These are phyloP conservation scores for Gynostemma pentaphyllum DNA, from an alignment of 306 rosid genomes.

Conservation along the genomic window DNA sequence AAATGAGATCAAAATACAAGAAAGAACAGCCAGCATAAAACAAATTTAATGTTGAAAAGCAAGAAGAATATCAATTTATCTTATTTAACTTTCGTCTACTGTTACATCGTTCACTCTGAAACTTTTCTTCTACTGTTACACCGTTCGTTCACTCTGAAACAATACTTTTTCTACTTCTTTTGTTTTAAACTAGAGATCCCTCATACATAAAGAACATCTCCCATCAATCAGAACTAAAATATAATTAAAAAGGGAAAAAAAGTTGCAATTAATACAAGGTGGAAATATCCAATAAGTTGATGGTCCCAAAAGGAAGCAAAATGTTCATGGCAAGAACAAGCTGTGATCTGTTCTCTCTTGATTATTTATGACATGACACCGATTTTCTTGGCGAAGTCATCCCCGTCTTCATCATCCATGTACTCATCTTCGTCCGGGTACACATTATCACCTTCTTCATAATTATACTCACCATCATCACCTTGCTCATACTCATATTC, in stretches of 20 bases:
- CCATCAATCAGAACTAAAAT: slow-evolving; percentile 1
- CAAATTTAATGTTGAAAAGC: too few species aligned
- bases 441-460: slow-evolving; percentile 62
- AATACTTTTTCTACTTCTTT: background rate
- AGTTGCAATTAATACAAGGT: slow-evolving; percentile 14
- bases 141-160: slow-evolving; percentile 1
- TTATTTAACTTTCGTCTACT: too few species aligned
- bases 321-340: slow-evolving; percentile 10
- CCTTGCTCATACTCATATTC: slow-evolving; percentile 73
- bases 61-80: too few species aligned
- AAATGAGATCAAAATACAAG: too few species aligned
- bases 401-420: slow-evolving; percentile 72
- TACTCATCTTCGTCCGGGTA: slow-evolving; percentile 61
- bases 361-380: slow-evolving; percentile 44
- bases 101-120: too few species aligned
- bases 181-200: slow-evolving; percentile 9
- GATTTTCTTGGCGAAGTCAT: slow-evolving; percentile 93
- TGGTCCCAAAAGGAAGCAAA: background rate
- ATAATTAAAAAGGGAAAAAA: background rate
- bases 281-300: background rate
- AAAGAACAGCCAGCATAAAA: too few species aligned
- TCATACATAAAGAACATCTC: background rate
- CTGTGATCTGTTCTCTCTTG: background rate
- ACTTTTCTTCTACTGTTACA: slow-evolving; percentile 15
- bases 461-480: slow-evolving; percentile 61